These are phyloP conservation scores for Aspergillus sp. DNA, from an alignment of 2,329 filamentous ascomycete species.

Conservation along the genomic window DNA sequence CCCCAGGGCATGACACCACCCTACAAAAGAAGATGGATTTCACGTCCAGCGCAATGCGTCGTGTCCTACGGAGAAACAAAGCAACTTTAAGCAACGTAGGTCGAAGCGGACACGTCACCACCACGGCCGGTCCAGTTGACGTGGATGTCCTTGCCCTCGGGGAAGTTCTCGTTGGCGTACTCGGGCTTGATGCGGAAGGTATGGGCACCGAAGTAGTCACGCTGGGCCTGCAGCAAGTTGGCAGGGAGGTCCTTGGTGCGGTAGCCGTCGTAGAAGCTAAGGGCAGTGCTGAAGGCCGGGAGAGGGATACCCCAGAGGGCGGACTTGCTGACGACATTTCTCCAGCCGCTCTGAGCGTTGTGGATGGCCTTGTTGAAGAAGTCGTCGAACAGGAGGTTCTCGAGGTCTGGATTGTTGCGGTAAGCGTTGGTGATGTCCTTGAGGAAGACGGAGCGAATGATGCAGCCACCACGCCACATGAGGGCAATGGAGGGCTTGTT, in stretches of 20 bases:
- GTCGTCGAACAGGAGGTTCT: constrained; percentile 97
- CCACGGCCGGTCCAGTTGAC: constrained; percentile 99
- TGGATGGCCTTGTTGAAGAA: constrained; percentile 99
- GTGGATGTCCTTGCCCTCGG: constrained; percentile 81
- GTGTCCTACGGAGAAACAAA: constrained; percentile 5
- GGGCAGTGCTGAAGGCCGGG: constrained; percentile 90
- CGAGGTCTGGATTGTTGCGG: constrained; percentile 85
- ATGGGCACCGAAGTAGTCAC: constrained; percentile 98
- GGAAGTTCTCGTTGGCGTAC: constrained; percentile 69
- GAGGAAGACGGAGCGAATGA: constrained; percentile 98
- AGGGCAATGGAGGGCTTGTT: constrained; percentile 99
- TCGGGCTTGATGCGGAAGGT: constrained; percentile 86
- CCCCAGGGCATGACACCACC: not conserved
- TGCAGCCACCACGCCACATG: constrained; percentile 99
- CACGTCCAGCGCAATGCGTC: constrained; percentile 22
- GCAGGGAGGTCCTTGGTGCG: constrained; percentile 93
- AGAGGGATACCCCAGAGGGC: constrained; percentile 93
- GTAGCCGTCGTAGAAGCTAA: constrained; percentile 99
- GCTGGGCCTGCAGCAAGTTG: constrained; percentile 97
- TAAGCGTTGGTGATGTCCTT: constrained; percentile 99
- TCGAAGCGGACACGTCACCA: constrained; percentile 93
- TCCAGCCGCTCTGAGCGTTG: constrained; percentile 88
- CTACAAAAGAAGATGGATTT: constrained; percentile 4
- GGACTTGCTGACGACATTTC: constrained; percentile 83
- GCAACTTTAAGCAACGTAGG: constrained; percentile 77